A percentile compares a stretch with the other conserved stretches of the same genome.
Evolutionary conservation across 768 basidiomycete species (phyloP).

Genomic region (Termitomyces sp.): DNA sequence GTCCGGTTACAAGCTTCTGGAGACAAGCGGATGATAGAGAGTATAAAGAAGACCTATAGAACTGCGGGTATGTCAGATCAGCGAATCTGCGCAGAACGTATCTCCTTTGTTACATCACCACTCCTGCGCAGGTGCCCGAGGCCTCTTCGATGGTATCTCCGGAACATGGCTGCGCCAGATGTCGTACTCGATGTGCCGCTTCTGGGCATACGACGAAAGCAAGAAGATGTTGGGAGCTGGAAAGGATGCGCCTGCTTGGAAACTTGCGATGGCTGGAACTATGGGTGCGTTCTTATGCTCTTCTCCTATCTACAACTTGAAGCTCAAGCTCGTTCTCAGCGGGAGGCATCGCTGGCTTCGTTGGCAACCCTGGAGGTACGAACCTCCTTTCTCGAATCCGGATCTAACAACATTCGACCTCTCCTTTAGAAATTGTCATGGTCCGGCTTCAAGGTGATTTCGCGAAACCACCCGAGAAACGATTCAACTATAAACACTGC

Average conservation of each 20-base stretch:
- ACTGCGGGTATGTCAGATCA: conserved; percentile 56
- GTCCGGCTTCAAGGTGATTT: conserved; percentile 90
- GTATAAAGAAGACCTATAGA: conserved; percentile 77
- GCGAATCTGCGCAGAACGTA: background rate
- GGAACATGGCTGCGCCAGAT: conserved; percentile 92
- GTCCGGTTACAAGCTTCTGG: conserved; percentile 89
- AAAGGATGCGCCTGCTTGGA: conserved; percentile 73
- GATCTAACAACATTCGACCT: background rate
- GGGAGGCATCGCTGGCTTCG: conserved; percentile 79
- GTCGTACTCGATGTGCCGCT: conserved; percentile 90
- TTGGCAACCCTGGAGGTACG: conserved; percentile 85
- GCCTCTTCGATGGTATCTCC: conserved; percentile 82
- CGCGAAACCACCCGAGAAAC: conserved; percentile 83
- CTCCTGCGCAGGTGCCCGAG: conserved; percentile 48
- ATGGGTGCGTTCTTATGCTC: conserved; percentile 63
- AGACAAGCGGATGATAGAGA: conserved; percentile 87
- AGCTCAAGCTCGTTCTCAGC: conserved; percentile 42
- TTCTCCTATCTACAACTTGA: background rate
- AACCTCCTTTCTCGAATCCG: background rate
- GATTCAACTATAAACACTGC: conserved; percentile 88
- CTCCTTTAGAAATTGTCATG: conserved; percentile 71
- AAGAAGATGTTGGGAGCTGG: conserved; percentile 80
- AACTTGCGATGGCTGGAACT: conserved; percentile 76
- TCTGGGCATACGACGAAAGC: conserved; percentile 91
- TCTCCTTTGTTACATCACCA: conserved; percentile 20